Evolutionary conservation across 192 early-diverging fungal species (phyloP).

Genomic region (Gonapodya sp.): DNA sequence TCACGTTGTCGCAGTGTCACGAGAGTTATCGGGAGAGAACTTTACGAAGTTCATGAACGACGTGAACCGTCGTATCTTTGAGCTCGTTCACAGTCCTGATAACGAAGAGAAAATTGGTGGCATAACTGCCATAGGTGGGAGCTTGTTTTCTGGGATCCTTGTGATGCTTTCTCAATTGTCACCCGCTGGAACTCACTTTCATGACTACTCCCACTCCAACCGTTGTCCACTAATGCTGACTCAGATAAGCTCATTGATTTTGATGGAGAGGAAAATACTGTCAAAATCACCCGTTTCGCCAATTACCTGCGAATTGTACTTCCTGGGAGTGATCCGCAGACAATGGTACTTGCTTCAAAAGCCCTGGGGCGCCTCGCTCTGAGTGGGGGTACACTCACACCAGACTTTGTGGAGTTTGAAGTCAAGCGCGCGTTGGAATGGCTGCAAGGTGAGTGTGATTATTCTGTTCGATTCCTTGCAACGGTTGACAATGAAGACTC

Average conservation of each 20-base stretch:
- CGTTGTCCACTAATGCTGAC: not conserved
- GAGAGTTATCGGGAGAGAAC: slow-evolving; percentile 63
- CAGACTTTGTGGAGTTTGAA: slow-evolving; percentile 77
- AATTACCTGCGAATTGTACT: slow-evolving; percentile 73
- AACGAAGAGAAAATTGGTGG: slow-evolving; percentile 70
- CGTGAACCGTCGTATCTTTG: slow-evolving; percentile 70
- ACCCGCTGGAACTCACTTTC: not conserved
- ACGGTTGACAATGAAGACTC: not conserved
- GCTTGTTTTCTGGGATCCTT: no score
- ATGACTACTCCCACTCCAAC: not conserved
- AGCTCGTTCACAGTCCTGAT: slow-evolving; percentile 64
- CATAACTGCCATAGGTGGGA: slow-evolving; percentile 71
- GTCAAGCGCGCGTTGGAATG: slow-evolving; percentile 75
- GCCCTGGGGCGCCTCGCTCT: slow-evolving; percentile 59
- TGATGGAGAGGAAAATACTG: slow-evolving; percentile 70
- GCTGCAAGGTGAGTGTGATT: slow-evolving; percentile 54
- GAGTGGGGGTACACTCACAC: slow-evolving; percentile 54
- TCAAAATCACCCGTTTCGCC: slow-evolving; percentile 63
- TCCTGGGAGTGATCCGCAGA: slow-evolving; percentile 59
- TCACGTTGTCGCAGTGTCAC: slow-evolving; percentile 40
- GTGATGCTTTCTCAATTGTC: not conserved
- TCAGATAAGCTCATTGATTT: slow-evolving; percentile 74
- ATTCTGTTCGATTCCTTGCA: not conserved
- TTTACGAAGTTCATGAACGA: slow-evolving; percentile 68
- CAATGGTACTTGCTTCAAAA: slow-evolving; percentile 61